phyloP scores from a whole-genome alignment of 2,329 filamentous ascomycete genomes.

The Stagonosporopsis rhizophila region DNA sequence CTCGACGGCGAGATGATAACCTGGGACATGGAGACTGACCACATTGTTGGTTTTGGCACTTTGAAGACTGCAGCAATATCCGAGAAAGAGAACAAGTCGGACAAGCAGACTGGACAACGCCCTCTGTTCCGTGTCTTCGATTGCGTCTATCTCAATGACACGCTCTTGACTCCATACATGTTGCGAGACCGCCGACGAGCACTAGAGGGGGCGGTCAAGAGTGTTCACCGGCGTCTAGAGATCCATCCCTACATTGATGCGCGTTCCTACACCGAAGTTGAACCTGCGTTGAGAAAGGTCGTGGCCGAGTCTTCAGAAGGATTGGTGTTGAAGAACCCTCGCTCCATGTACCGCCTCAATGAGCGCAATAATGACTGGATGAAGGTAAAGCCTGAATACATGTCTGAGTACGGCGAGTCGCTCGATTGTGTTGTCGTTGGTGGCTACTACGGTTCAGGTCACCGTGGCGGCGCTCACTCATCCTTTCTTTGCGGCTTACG shows the following conservation, averaged over 20 bases:
- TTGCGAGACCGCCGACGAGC: conserved; percentile 81
- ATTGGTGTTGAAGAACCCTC: conserved; percentile 90
- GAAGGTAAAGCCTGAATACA: conserved; percentile 98
- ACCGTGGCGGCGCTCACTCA: conserved; percentile 80
- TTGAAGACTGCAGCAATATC: conserved; percentile 88
- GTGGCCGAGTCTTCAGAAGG: conserved; percentile 89
- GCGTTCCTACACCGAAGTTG: conserved; percentile 73
- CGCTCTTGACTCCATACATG: conserved; percentile 79
- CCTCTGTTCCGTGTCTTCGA: conserved; percentile 90
- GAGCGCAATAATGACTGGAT: conserved; percentile 96
- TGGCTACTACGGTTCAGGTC: conserved; percentile 89
- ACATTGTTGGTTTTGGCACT: conserved; percentile 87
- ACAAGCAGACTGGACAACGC: conserved; percentile 64
- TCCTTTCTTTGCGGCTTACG: conserved; percentile 91
- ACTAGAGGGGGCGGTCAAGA: conserved; percentile 72
- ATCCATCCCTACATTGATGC: conserved; percentile 76
- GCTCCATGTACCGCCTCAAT: conserved; percentile 84
- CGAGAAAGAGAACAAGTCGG: conserved; percentile 75
- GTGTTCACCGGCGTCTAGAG: conserved; percentile 79
- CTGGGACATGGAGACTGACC: conserved; percentile 87
- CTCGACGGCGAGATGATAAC: conserved; percentile 99
- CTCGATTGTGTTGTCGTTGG: conserved; percentile 90
- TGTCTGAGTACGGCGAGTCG: conserved; percentile 93
- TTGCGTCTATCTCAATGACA: conserved; percentile 85
- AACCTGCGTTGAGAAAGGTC: conserved; percentile 79